Conservation (phyloP, 1,284 basidiomycete species). For the Apiotrichum veenhuisii region DNA sequence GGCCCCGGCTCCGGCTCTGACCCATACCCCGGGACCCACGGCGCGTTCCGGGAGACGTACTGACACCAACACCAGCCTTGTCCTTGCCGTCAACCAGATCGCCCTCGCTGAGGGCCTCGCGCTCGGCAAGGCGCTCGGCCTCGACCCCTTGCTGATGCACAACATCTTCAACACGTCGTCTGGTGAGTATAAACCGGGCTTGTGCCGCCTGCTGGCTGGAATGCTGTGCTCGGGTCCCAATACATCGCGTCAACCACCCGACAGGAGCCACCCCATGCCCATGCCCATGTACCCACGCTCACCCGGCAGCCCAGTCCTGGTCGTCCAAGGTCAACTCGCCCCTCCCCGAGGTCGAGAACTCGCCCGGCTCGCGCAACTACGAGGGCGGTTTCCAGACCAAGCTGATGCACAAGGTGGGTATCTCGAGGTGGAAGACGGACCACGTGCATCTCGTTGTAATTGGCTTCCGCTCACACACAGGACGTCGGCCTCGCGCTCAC, state of each 20-base stretch:
- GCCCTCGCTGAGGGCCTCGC: conserved; percentile 44
- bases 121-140: conserved; percentile 36
- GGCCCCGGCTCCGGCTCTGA: background rate
- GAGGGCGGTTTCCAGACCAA: conserved; percentile 40
- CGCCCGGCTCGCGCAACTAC: conserved; percentile 38
- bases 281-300: background rate
- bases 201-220: too few relatives aligned
- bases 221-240: too few relatives aligned
- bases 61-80: conserved; percentile 30
- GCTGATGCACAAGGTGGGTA: conserved; percentile 45
- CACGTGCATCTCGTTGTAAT: too few relatives aligned
- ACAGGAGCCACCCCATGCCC: too few relatives aligned
- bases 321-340: conserved; percentile 43
- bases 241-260: too few relatives aligned
- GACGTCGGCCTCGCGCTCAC: conserved; percentile 42
- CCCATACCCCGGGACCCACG: too few relatives aligned
- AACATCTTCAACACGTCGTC: conserved; percentile 42
- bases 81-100: conserved; percentile 48
- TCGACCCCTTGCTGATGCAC: conserved; percentile 37
- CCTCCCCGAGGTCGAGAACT: conserved; percentile 28
- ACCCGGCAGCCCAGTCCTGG: conserved; percentile 39
- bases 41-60: too few relatives aligned
- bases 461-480: conserved; percentile 11
- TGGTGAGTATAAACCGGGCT: conserved; percentile 25
- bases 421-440: background rate